These are phyloP conservation scores for Fusarium siculi DNA, from an alignment of 2,329 filamentous ascomycete genomes.

Conservation along the genomic window DNA sequence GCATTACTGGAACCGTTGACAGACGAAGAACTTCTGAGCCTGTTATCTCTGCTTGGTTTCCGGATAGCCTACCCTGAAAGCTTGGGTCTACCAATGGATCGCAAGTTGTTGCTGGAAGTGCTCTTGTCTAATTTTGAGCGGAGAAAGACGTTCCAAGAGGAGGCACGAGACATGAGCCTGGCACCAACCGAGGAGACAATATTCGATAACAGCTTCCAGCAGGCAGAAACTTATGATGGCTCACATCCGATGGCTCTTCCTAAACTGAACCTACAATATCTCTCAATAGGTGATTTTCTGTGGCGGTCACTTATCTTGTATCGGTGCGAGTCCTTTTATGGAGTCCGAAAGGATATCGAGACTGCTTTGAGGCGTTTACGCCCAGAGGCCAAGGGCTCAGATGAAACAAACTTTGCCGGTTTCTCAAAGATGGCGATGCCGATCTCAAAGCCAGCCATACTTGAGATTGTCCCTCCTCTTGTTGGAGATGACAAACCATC, in stretches of 20 bases:
- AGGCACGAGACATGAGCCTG: slow-evolving; percentile 74
- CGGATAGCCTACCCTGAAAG: slow-evolving; percentile 84
- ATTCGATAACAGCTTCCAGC: slow-evolving; percentile 81
- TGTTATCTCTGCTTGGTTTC: slow-evolving; percentile 79
- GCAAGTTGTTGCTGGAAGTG: slow-evolving; percentile 75
- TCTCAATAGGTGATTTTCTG: slow-evolving; percentile 95
- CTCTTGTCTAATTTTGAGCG: slow-evolving; percentile 80
- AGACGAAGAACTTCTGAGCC: slow-evolving; percentile 76
- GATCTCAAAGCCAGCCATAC: slow-evolving; percentile 84
- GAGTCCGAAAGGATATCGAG: slow-evolving; percentile 91
- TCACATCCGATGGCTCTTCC: slow-evolving; percentile 88
- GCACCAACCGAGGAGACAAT: slow-evolving; percentile 86
- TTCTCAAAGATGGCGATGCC: slow-evolving; percentile 93
- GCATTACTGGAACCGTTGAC: slow-evolving; percentile 77
- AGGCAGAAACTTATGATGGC: slow-evolving; percentile 89
- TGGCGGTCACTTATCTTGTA: slow-evolving; percentile 94
- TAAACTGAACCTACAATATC: slow-evolving; percentile 94
- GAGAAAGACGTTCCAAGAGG: slow-evolving; percentile 84
- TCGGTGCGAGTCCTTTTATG: slow-evolving; percentile 91
- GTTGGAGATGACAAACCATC: slow-evolving; percentile 89
- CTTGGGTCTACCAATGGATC: slow-evolving; percentile 70
- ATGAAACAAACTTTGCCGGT: slow-evolving; percentile 80
- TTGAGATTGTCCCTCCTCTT: slow-evolving; percentile 84
- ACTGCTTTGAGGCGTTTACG: slow-evolving; percentile 81
- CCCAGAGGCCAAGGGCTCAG: slow-evolving; percentile 71